Evolutionary conservation across 106 monocot genomes (phyloP).

Genomic region (Posidonia australis): DNA sequence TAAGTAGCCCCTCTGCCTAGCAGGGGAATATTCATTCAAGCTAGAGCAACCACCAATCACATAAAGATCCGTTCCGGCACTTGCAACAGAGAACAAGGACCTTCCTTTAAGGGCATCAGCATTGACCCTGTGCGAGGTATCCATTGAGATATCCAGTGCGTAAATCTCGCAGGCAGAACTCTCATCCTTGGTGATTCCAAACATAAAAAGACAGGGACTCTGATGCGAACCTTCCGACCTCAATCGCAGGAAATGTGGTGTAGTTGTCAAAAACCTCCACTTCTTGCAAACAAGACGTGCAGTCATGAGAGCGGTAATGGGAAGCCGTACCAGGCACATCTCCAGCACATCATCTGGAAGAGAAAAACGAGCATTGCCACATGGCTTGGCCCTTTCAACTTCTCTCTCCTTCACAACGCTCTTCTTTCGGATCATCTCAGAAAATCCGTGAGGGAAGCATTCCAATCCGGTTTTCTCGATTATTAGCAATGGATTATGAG

Average conservation of each 20-base stretch:
- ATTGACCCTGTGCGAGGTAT: slow-evolving; percentile 43
- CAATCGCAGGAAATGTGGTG: slow-evolving; percentile 41
- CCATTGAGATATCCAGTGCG: slow-evolving; percentile 48
- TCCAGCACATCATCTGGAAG: slow-evolving; percentile 76
- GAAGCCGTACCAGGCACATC: slow-evolving; percentile 55
- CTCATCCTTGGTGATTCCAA: slow-evolving; percentile 35
- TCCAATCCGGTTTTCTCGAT: slow-evolving; percentile 21
- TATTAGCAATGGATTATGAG: neutral
- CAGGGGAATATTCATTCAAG: neutral
- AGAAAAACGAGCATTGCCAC: neutral
- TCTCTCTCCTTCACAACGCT: slow-evolving; percentile 26
- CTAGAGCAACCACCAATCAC: slow-evolving; percentile 59
- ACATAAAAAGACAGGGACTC: slow-evolving; percentile 70
- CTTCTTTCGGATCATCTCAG: slow-evolving; percentile 33
- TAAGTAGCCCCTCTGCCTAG: slow-evolving; percentile 11
- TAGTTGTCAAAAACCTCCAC: slow-evolving; percentile 48
- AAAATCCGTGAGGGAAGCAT: neutral
- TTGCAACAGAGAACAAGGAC: slow-evolving; percentile 54
- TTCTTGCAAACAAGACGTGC: slow-evolving; percentile 63
- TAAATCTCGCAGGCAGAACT: slow-evolving; percentile 35
- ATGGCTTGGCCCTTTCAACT: neutral
- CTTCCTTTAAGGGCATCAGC: slow-evolving; percentile 30
- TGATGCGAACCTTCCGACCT: slow-evolving; percentile 17
- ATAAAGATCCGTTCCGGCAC: slow-evolving; percentile 50
- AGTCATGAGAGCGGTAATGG: slow-evolving; percentile 34